Base-by-base conservation (phyloP, 2,329 filamentous ascomycete genomes). In the Venturia carpophila region DNA sequence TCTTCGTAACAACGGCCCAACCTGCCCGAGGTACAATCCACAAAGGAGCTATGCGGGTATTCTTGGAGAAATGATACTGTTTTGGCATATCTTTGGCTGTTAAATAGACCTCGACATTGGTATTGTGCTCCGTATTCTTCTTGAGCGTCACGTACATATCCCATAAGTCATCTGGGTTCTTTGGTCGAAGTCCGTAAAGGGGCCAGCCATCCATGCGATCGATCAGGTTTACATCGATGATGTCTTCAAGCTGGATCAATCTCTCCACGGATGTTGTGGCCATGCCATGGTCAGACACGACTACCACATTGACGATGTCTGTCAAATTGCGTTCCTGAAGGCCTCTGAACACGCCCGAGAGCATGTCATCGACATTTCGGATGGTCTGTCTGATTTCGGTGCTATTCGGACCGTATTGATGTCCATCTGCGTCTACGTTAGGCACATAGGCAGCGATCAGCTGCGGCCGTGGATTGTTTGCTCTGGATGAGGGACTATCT, bases 281-380 rank as follows among this genome's bases (percentile, higher is more conserved):
- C 94, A 99, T 99, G 62, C 94, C 94, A 73, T 99, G 94, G 73
- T 99, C 94, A 0, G 92, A 97, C 2, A 99, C 93, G n/a, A 99
- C 83, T 42, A 99, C 87, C 9, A 99, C 83, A 69, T 99, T 99
- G 72, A 97, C 91, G 67, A 99, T 89, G 24, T 88, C 74, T 0
- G 92, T 96, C 62, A 99, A 78, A 73, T 97, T 97, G 61, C 94
- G 87, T 60, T 83, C 78, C 67, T 92, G 84, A 0, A 99, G 80
- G 0, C 92, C 92, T 1, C 80, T 75, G 71, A 97, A 88, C 1
- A 99, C 78, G 27, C 83, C 75, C 37, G 86, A 88, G 34, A 99
- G 79, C 91, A 97, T 95, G 1, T 76, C 78, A 74, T 99, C 94
- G 1, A 90, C 92, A n/a, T 84, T 78, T 1, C 79, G 78, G 67